Percentiles rank a stretch among this genome's conserved stretches.
phyloP scores from a whole-genome alignment of 768 basidiomycete genomes.

The Suillus ampliporus region DNA sequence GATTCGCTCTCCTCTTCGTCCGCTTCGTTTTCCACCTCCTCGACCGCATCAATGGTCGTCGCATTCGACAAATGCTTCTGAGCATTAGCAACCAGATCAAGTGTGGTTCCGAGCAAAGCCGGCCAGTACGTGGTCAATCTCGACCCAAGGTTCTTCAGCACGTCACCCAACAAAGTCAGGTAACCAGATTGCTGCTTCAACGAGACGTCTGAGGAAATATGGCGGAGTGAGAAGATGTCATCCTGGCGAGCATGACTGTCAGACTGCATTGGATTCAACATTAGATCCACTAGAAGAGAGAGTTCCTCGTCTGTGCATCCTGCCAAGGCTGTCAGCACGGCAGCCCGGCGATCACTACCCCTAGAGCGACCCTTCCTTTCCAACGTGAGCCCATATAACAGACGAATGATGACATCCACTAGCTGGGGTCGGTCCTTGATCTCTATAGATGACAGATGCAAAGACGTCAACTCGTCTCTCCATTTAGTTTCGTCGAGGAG shows the following conservation, averaged over 20 bases:
- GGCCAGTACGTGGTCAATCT: constrained; percentile 76
- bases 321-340: constrained; percentile 73
- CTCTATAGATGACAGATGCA: constrained; percentile 68
- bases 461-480: constrained; percentile 82
- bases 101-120: constrained; percentile 67
- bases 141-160: constrained; percentile 81
- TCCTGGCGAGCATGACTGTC: constrained; percentile 32
- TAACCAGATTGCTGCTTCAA: constrained; percentile 84
- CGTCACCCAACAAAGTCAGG: constrained; percentile 82
- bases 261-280: constrained; percentile 74
- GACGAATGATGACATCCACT: constrained; percentile 70
- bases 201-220: constrained; percentile 41
- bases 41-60: constrained; percentile 39
- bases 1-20: constrained; percentile 41
- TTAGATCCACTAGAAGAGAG: constrained; percentile 78
- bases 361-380: constrained; percentile 74
- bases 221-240: constrained; percentile 33
- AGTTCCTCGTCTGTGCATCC: constrained; percentile 79
- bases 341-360: constrained; percentile 70
- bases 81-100: constrained; percentile 68
- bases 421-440: constrained; percentile 64
- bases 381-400: constrained; percentile 89
- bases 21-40: constrained; percentile 44
- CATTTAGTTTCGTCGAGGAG: constrained; percentile 87
- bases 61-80: constrained; percentile 56